These are phyloP conservation scores for Annulohypoxylon truncatum DNA, from an alignment of 2,329 filamentous ascomycete genomes.

Conservation along the genomic window DNA sequence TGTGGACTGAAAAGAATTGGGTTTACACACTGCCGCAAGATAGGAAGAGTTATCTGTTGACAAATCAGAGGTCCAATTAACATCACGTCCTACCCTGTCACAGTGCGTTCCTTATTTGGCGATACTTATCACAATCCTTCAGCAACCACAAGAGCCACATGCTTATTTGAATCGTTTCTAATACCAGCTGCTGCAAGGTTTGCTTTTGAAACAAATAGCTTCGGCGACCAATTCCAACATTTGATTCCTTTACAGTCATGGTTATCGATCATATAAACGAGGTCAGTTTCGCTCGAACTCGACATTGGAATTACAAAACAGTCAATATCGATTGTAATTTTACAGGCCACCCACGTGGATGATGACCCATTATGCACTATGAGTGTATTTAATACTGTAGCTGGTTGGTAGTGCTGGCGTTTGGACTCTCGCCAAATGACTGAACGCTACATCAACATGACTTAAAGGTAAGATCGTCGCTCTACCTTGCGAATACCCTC, in stretches of 20 bases:
- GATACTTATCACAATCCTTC: conserved; percentile 26
- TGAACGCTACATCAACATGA: conserved; percentile 23
- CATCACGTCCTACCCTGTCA: conserved; percentile 22
- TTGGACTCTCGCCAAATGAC: conserved; percentile 22
- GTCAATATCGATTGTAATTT: neutral
- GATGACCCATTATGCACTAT: neutral
- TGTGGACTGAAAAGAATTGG: neutral
- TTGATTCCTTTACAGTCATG: neutral
- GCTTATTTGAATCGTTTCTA: neutral
- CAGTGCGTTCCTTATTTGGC: conserved; percentile 28
- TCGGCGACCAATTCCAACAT: neutral
- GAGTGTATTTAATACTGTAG: neutral
- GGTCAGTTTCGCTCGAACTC: neutral
- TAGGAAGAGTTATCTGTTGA: neutral
- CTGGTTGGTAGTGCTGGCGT: conserved; percentile 9
- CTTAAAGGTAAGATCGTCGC: conserved; percentile 23
- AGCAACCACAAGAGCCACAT: conserved; percentile 3
- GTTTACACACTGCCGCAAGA: neutral
- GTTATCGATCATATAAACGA: neutral
- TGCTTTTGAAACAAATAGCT: conserved; percentile 5
- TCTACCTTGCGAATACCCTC: conserved; percentile 6
- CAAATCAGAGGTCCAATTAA: conserved; percentile 1
- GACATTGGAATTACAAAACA: neutral
- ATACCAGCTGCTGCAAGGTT: neutral
- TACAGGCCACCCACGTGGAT: neutral